Base-by-base conservation (phyloP, 1,284 basidiomycete genomes). In the Rhodotorula sp. region DNA sequence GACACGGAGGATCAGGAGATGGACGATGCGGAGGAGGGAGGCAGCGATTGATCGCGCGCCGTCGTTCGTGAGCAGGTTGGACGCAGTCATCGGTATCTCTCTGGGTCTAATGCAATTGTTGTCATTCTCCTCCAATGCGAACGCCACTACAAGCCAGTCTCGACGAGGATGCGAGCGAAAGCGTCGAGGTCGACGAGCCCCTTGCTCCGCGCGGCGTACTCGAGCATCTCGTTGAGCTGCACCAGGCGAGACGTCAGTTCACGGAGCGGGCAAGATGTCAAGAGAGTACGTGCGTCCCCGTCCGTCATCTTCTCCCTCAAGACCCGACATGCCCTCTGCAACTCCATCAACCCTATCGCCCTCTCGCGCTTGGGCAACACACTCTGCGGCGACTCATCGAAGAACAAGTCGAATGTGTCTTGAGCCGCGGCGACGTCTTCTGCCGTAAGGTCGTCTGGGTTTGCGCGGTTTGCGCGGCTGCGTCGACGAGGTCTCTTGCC, bases 211-310 rank as follows among this genome's bases (percentile, higher is more conserved):
- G 64, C 65, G 3, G 75, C 76, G 48, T 75, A 75, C 40, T 77
- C 76, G 9, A 76, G 70, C 76, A 77, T 76, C 51, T 77, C 76
- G n/a, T 59, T 55, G 16, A 76, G 62, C 76, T 77, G 65, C 9
- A 13, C 0, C 5, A 18, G 48, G 24, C 40, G n/a, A 47, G 6
- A 11, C 2, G 7, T 34, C 46, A 26, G 54, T 24, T 1, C 0
- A 26, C 11, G 34, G 4, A 8, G n/a, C n/a, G 18, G 9, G 31
- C 24, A 9, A 28, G 24, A 26, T 20, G 28, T 30, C n/a, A 20
- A 10, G 44, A n/a, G 4, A 30, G 26, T 5, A 63, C 75, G 51
- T 62, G 75, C 76, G 7, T 77, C 76, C 7, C 71, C 74, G 13
- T 77, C 75, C 9, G 64, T 60, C 46, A 77, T 55, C 59, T 72